phyloP scores from a whole-genome alignment of 805 yeast species.

The Isabelozyma gotoi region DNA sequence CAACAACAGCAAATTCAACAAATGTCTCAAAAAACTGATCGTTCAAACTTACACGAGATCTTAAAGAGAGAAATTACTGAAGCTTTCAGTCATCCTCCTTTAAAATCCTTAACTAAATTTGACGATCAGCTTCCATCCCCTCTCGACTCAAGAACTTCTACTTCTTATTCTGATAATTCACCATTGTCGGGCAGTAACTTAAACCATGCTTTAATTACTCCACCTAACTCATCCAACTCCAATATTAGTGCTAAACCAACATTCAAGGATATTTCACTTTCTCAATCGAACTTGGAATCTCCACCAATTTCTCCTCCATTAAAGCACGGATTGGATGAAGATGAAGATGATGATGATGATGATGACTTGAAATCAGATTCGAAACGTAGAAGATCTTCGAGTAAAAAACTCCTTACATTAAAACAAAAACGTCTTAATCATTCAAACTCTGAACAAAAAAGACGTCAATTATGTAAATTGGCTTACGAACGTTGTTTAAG shows the following conservation, averaged over 20 bases:
- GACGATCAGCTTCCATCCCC: constrained; percentile 33
- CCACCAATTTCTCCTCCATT: constrained; percentile 5
- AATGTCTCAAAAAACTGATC: neutral
- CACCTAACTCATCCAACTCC: neutral
- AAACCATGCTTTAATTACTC: neutral
- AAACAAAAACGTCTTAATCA: constrained; percentile 45
- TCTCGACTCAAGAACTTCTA: constrained; percentile 27
- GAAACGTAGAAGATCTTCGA: constrained; percentile 26
- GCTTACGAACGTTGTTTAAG: constrained; percentile 45
- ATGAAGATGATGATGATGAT: constrained; percentile 8
- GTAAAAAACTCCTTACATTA: constrained; percentile 35
- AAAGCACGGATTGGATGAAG: constrained; percentile 7
- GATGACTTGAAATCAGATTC: constrained; percentile 7
- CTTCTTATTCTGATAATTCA: constrained; percentile 6
- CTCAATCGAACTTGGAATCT: neutral
- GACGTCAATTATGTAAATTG: constrained; percentile 43
- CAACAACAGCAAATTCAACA: constrained; percentile 3
- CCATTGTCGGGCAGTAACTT: neutral
- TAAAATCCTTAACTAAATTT: constrained; percentile 11
- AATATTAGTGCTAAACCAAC: neutral
- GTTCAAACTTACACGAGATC: constrained; percentile 10
- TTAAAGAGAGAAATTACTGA: constrained; percentile 28
- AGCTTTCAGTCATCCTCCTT: constrained; percentile 31
- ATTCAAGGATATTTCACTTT: neutral
- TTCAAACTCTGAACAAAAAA: constrained; percentile 41